Conservation (phyloP, 257 asterid species). For the Forsythia suspensa region DNA sequence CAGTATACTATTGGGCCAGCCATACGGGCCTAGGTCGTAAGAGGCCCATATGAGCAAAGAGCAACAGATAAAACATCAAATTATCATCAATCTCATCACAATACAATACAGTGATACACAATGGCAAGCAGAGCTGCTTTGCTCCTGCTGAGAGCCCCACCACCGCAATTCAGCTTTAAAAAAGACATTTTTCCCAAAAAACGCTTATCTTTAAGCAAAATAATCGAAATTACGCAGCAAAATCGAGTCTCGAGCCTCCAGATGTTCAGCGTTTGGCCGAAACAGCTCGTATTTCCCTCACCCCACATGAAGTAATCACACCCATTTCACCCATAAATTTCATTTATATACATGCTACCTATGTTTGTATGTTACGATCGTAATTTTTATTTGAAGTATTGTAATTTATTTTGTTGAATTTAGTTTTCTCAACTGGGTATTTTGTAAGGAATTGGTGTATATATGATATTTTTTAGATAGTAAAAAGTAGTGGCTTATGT, state of each 20-base stretch:
- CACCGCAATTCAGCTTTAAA: slow-evolving; percentile 19
- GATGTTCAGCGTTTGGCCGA: slow-evolving; percentile 68
- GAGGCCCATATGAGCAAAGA: no score
- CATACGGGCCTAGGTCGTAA: no score
- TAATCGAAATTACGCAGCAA: slow-evolving; percentile 33
- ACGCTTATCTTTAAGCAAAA: neutral
- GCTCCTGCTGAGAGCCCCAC: slow-evolving; percentile 33
- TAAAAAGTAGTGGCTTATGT: no score
- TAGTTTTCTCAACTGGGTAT: no score
- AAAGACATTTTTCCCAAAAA: neutral
- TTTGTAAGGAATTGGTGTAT: no score
- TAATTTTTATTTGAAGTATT: no score
- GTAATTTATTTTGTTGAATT: no score
- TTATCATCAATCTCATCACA: neutral
- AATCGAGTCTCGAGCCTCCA: slow-evolving; percentile 66
- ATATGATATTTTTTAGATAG: no score
- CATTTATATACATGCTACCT: neutral
- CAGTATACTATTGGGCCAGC: no score
- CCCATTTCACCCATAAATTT: slow-evolving; percentile 1
- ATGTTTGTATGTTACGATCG: no score
- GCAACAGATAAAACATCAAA: neutral
- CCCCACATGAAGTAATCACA: slow-evolving; percentile 41
- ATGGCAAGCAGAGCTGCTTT: slow-evolving; percentile 42
- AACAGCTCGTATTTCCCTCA: slow-evolving; percentile 78
- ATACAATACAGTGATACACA: neutral